A percentile compares a stretch with the other conserved stretches of the same genome.
Evolutionary conservation across 106 monocot species (phyloP).

Genomic region (Acanthochlamys bracteata): DNA sequence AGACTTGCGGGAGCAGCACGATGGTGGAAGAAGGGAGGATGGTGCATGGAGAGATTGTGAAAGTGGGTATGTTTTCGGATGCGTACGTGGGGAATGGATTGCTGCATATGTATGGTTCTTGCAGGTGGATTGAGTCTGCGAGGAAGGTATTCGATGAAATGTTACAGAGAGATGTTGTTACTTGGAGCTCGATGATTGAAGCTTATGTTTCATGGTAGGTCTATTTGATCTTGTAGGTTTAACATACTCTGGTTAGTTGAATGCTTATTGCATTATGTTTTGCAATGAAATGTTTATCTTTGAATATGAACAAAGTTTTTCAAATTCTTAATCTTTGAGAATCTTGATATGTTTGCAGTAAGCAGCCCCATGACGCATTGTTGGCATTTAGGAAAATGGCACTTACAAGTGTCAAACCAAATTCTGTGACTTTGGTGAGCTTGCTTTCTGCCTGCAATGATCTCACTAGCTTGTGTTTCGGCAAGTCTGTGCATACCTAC

Average conservation of each 20-base stretch:
- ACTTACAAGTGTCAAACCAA: conserved; percentile 11
- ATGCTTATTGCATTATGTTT: no score
- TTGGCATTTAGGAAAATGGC: conserved; percentile 17
- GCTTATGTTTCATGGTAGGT: conserved; percentile 23
- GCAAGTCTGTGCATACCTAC: conserved; percentile 21
- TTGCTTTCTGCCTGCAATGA: conserved; percentile 26
- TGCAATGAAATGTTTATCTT: neutral
- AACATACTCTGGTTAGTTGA: neutral
- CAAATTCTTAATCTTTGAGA: neutral
- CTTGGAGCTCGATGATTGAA: conserved; percentile 24
- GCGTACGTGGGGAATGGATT: conserved; percentile 16
- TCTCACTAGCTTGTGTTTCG: conserved; percentile 5
- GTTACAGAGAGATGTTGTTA: conserved; percentile 18
- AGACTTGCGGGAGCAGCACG: conserved; percentile 11
- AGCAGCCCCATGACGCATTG: conserved; percentile 14
- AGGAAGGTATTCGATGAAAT: conserved; percentile 31
- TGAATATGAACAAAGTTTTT: neutral
- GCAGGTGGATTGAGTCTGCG: conserved; percentile 5
- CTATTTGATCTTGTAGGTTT: no score
- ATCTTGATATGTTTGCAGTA: conserved; percentile 10
- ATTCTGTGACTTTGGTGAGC: conserved; percentile 30
- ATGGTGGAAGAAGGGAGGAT: conserved; percentile 7
- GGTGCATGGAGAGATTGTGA: conserved; percentile 22
- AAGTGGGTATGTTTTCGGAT: conserved; percentile 13
- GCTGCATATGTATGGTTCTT: conserved; percentile 8